These are phyloP conservation scores for Hygrophoropsis aurantiaca DNA, from an alignment of 768 basidiomycete genomes.

Conservation along the genomic window DNA sequence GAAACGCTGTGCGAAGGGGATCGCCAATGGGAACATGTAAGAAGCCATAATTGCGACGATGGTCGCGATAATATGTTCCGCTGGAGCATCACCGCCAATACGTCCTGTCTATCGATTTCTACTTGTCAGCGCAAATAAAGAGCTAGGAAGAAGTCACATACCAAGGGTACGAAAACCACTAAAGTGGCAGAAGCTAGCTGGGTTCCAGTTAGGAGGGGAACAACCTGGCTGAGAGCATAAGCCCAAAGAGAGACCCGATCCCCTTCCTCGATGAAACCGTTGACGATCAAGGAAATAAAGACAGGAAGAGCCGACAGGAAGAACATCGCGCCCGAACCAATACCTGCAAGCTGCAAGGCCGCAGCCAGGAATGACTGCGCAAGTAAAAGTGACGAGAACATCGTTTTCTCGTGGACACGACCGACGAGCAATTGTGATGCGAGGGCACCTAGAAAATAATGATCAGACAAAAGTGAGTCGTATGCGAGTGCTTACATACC, in stretches of 20 bases:
- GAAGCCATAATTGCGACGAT: constrained; percentile 61
- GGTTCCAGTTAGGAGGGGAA: constrained; percentile 57
- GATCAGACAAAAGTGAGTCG: neutral
- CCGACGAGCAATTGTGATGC: constrained; percentile 59
- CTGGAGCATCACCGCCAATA: constrained; percentile 78
- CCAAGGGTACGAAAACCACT: constrained; percentile 90
- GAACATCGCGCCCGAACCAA: constrained; percentile 79
- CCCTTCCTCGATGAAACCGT: constrained; percentile 38
- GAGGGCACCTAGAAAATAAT: constrained; percentile 50
- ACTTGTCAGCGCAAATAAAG: neutral
- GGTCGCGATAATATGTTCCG: constrained; percentile 85
- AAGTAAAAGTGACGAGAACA: constrained; percentile 62
- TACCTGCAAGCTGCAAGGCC: constrained; percentile 56
- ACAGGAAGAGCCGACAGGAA: constrained; percentile 63
- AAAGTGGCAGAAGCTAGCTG: constrained; percentile 60
- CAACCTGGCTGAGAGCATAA: constrained; percentile 60
- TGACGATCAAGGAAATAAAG: constrained; percentile 53
- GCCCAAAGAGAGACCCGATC: constrained; percentile 52
- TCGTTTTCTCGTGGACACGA: constrained; percentile 54
- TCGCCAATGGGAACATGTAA: constrained; percentile 54
- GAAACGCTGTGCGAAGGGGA: constrained; percentile 79
- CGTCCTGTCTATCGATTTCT: constrained; percentile 68
- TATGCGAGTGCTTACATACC: constrained; percentile 43
- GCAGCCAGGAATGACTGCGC: constrained; percentile 57
- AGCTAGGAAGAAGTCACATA: constrained; percentile 30